A percentile compares a stretch with the other conserved stretches of the same genome.
Evolutionary conservation across 805 yeast species (phyloP).

Genomic region (Candida stauntonica): DNA sequence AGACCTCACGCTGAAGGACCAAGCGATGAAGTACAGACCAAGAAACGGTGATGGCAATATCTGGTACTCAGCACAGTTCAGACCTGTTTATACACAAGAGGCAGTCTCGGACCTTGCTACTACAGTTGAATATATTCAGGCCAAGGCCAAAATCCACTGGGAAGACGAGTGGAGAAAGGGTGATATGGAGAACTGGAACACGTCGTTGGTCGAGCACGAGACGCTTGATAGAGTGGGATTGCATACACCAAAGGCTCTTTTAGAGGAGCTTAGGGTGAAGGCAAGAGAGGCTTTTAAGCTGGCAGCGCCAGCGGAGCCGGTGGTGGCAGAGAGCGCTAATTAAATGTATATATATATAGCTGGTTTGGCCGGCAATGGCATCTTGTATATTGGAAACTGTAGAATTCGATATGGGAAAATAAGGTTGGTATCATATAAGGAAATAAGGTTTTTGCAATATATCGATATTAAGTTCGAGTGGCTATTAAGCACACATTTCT

Average conservation of each 20-base stretch:
- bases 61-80: conserved; percentile 83
- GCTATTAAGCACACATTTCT: conserved; percentile 4
- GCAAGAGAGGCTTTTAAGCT: conserved; percentile 26
- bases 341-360: conserved; percentile 10
- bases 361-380: background rate
- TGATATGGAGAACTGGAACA: conserved; percentile 67
- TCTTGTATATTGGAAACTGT: background rate
- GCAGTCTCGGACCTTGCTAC: conserved; percentile 80
- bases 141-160: conserved; percentile 57
- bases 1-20: conserved; percentile 53
- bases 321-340: background rate
- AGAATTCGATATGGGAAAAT: background rate
- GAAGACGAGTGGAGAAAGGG: conserved; percentile 88
- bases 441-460: too few relatives aligned
- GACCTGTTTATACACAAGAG: conserved; percentile 89
- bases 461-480: too few relatives aligned
- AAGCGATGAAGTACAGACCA: conserved; percentile 64
- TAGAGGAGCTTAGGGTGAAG: conserved; percentile 48
- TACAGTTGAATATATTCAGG: conserved; percentile 58
- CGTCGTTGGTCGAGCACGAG: conserved; percentile 55
- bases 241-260: conserved; percentile 61
- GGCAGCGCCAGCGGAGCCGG: background rate
- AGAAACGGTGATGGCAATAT: conserved; percentile 73
- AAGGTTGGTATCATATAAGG: background rate
- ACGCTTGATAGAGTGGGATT: conserved; percentile 49